Percentiles rank a stretch among this genome's conserved stretches.
phyloP scores from a whole-genome alignment of 2,329 filamentous ascomycete genomes.

The Macrophomina pseudophaseolina region DNA sequence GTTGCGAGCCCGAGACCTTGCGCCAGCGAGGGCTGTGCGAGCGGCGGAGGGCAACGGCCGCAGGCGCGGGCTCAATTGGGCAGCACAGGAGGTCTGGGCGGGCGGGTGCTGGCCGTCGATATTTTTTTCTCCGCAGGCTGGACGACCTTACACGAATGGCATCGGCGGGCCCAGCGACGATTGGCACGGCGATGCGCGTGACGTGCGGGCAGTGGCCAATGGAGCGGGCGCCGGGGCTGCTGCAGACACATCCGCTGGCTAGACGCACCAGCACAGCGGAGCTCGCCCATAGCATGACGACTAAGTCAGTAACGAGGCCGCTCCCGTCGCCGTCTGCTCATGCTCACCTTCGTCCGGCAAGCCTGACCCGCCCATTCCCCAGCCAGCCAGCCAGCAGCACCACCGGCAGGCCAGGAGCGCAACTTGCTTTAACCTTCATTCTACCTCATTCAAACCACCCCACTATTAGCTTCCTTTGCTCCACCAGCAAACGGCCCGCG shows the following conservation, averaged over 20 bases:
- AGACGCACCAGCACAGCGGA: neutral
- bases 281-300: neutral
- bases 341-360: constrained; percentile 3
- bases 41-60: constrained; percentile 3
- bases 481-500: constrained; percentile 26
- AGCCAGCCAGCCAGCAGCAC: neutral
- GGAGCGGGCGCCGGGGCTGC: constrained; percentile 13
- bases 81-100: neutral
- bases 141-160: constrained; percentile 16
- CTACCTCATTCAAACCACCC: constrained; percentile 25
- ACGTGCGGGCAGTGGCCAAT: constrained; percentile 23
- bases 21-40: neutral
- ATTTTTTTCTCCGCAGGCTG: neutral
- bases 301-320: constrained; percentile 2
- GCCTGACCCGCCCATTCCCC: constrained; percentile 7
- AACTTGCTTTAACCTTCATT: constrained; percentile 12
- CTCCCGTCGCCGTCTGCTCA: neutral
- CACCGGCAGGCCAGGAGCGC: neutral
- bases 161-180: constrained; percentile 11
- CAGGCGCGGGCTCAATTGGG: constrained; percentile 2
- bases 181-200: constrained; percentile 19
- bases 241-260: constrained; percentile 14
- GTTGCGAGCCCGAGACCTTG: neutral
- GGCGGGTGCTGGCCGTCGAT: neutral
- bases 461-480: constrained; percentile 24